phyloP scores from a whole-genome alignment of 192 early-diverging fungal genomes.

The Mortierella alpina region DNA sequence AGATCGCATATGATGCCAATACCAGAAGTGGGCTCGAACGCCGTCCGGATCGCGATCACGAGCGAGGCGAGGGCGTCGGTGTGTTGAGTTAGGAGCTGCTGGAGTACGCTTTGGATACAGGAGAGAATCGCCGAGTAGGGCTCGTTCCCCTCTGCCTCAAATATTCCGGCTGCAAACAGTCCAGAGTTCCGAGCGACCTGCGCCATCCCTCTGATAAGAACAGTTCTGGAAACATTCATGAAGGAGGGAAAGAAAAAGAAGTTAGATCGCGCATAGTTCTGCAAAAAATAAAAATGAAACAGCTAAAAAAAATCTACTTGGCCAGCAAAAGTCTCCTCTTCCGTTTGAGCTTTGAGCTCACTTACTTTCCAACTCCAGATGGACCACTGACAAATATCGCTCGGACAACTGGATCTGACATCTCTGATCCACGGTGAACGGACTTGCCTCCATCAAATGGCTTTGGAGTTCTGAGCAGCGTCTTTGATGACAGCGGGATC shows the following conservation, averaged over 20 bases:
- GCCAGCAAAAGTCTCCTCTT: too few relatives aligned
- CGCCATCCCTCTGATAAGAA: conserved; percentile 42
- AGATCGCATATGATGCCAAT: conserved; percentile 48
- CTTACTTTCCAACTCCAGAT: conserved; percentile 51
- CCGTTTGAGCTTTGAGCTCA: not conserved
- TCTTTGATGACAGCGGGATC: conserved; percentile 39
- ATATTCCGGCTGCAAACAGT: conserved; percentile 40
- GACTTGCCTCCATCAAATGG: conserved; percentile 43
- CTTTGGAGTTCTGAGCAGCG: conserved; percentile 34
- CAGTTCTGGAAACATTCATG: too few relatives aligned
- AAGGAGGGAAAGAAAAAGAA: not conserved
- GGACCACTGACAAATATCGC: conserved; percentile 51
- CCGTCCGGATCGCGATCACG: conserved; percentile 44
- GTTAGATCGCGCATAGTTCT: not conserved
- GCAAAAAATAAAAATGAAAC: too few relatives aligned
- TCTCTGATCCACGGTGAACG: conserved; percentile 14
- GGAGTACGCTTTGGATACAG: conserved; percentile 38
- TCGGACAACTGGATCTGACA: conserved; percentile 28
- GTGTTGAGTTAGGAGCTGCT: conserved; percentile 42
- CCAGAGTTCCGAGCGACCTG: conserved; percentile 37
- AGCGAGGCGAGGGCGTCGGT: conserved; percentile 40
- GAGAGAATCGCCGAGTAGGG: conserved; percentile 43
- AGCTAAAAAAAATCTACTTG: too few relatives aligned
- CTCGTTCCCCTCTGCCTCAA: conserved; percentile 28
- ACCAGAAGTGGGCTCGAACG: conserved; percentile 42